Conservation (phyloP, 306 rosid species). For the Geum urbanum region DNA sequence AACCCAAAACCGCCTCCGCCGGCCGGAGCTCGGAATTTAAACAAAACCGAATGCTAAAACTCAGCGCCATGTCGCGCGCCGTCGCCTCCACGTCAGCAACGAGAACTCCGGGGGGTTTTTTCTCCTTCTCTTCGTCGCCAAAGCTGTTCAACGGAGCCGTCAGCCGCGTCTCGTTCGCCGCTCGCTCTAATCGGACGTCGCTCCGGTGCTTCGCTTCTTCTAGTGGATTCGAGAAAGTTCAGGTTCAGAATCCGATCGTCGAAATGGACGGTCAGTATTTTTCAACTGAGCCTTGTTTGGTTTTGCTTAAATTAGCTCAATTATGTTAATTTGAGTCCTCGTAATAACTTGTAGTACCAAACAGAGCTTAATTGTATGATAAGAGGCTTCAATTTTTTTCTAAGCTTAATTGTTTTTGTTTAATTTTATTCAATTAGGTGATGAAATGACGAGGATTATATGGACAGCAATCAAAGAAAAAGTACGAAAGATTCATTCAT, state of each 20-base stretch:
- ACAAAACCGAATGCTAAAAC: no score
- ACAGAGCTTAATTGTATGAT: not conserved
- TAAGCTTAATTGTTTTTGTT: not conserved
- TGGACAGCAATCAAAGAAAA: constrained; percentile 85
- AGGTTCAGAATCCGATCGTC: no score
- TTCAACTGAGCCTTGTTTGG: no score
- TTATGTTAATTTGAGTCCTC: not conserved
- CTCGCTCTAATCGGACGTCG: constrained; percentile 33
- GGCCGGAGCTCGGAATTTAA: no score
- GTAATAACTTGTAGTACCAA: no score
- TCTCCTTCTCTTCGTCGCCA: no score
- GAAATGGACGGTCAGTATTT: constrained; percentile 67
- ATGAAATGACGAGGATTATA: constrained; percentile 92
- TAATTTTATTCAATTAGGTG: constrained; percentile 45
- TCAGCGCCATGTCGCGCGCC: constrained; percentile 38
- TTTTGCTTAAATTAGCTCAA: not conserved
- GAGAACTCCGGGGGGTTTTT: no score
- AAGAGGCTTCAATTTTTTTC: not conserved
- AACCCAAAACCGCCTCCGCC: no score
- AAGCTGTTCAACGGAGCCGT: constrained; percentile 35
- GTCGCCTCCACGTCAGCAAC: constrained; percentile 35
- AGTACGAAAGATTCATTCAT: constrained; percentile 29
- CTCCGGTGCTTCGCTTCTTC: constrained; percentile 68
- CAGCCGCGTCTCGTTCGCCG: constrained; percentile 41
- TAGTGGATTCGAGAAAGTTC: constrained; percentile 38